phyloP scores from a whole-genome alignment of 2,329 filamentous ascomycete genomes.

The Verticillium nonalfalfae region DNA sequence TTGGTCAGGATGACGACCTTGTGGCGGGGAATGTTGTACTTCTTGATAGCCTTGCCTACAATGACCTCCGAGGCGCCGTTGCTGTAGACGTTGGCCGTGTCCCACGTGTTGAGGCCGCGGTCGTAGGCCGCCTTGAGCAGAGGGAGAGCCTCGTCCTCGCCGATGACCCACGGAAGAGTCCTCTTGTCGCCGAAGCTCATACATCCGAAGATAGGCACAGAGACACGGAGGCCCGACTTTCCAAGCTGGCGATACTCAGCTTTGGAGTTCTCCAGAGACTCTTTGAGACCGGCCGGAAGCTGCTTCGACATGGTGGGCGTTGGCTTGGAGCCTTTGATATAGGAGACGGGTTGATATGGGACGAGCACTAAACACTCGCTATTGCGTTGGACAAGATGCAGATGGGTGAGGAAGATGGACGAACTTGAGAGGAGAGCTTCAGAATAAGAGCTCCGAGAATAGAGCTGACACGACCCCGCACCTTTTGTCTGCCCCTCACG shows the following conservation, averaged over 20 bases:
- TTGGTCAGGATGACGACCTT: conserved; percentile 55
- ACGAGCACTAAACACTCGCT: neutral
- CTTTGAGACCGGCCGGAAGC: conserved; percentile 10
- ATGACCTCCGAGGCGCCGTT: conserved; percentile 49
- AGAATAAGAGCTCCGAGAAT: neutral
- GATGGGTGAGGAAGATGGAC: neutral
- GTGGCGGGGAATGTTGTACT: conserved; percentile 49
- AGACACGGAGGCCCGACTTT: conserved; percentile 55
- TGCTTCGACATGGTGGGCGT: neutral
- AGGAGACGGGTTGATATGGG: neutral
- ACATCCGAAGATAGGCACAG: conserved; percentile 56
- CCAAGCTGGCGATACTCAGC: conserved; percentile 48
- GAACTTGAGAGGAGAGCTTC: neutral
- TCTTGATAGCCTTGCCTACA: conserved; percentile 52
- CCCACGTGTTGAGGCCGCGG: conserved; percentile 54
- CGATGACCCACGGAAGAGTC: conserved; percentile 49
- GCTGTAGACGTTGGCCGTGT: conserved; percentile 48
- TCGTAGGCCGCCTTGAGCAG: conserved; percentile 60
- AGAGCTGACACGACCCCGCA: neutral
- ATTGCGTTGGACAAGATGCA: neutral
- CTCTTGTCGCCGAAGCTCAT: conserved; percentile 54
- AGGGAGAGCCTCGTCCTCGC: conserved; percentile 50
- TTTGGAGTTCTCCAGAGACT: conserved; percentile 28
- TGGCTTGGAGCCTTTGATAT: neutral
- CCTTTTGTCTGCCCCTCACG: neutral